Conservation (phyloP, 2,329 filamentous ascomycete species). For the Colletotrichum incanum region DNA sequence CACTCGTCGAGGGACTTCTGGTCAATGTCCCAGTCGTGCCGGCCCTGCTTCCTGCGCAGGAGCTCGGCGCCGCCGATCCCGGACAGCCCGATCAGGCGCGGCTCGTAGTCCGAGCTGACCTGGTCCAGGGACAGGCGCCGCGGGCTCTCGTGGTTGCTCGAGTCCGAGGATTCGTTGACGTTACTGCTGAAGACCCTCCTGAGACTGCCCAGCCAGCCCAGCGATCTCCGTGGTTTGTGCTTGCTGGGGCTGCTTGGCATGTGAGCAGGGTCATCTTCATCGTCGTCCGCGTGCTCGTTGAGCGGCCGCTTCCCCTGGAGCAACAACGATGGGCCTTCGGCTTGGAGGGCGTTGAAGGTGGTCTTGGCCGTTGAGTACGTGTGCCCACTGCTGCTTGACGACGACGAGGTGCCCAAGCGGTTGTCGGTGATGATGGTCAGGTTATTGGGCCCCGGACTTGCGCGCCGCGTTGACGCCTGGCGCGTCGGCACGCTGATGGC, state of each 20-base stretch:
- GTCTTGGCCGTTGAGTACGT: conserved; percentile 70
- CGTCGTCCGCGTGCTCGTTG: conserved; percentile 49
- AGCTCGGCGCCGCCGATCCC: conserved; percentile 62
- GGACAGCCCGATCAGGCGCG: conserved; percentile 59
- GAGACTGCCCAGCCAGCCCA: conserved; percentile 79
- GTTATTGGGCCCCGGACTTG: conserved; percentile 34
- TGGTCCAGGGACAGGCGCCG: conserved; percentile 50
- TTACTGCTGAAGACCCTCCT: conserved; percentile 73
- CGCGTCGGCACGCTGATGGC: conserved; percentile 55
- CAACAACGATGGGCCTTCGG: conserved; percentile 67
- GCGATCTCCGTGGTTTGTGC: conserved; percentile 63
- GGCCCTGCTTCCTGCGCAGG: conserved; percentile 69
- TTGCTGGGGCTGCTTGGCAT: conserved; percentile 71
- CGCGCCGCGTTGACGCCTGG: conserved; percentile 48
- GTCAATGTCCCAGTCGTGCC: conserved; percentile 68
- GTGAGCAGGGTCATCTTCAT: conserved; percentile 51
- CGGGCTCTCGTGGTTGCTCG: conserved; percentile 45
- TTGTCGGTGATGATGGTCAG: conserved; percentile 44
- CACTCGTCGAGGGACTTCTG: conserved; percentile 78
- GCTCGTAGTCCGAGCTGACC: conserved; percentile 61
- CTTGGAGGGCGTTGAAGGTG: conserved; percentile 66
- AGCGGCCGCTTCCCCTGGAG: conserved; percentile 48
- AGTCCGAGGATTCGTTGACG: conserved; percentile 50
- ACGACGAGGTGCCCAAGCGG: conserved; percentile 48
- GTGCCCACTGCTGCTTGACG: conserved; percentile 58